Evolutionary conservation across 1,284 basidiomycete species (phyloP).

Genomic region (Heterobasidion irregulare): DNA sequence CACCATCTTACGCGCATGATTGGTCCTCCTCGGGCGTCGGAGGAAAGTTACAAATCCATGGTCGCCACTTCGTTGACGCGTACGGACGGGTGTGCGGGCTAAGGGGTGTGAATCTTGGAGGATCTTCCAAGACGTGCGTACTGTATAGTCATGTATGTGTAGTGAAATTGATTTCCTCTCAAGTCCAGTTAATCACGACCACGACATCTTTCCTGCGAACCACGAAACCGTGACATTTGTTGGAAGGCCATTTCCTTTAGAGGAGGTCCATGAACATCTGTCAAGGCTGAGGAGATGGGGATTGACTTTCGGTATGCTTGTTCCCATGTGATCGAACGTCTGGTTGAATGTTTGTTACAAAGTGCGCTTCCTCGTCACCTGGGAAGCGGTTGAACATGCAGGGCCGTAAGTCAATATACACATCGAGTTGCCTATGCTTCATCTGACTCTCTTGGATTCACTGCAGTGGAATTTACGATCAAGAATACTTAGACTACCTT

Average conservation of each 20-base stretch:
- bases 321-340: neutral
- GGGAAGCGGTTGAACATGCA: conserved; percentile 93
- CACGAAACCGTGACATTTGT: conserved; percentile 68
- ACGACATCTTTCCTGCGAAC: conserved; percentile 55
- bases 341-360: neutral
- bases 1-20: conserved; percentile 58
- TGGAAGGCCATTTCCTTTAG: conserved; percentile 75
- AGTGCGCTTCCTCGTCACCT: conserved; percentile 89
- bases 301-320: conserved; percentile 66
- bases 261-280: conserved; percentile 80
- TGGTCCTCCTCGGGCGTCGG: conserved; percentile 59
- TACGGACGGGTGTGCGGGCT: conserved; percentile 71
- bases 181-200: conserved; percentile 57
- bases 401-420: conserved; percentile 61
- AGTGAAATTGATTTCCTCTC: neutral
- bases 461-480: conserved; percentile 73
- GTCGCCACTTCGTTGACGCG: conserved; percentile 70
- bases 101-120: conserved; percentile 78
- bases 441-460: neutral
- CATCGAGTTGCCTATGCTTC: neutral
- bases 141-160: conserved; percentile 3
- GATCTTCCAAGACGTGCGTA: conserved; percentile 75
- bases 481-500: conserved; percentile 79
- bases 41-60: conserved; percentile 46
- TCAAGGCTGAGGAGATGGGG: conserved; percentile 79